Evolutionary conservation across 768 basidiomycete species (phyloP).

Genomic region (Hirschioporus abietinus): DNA sequence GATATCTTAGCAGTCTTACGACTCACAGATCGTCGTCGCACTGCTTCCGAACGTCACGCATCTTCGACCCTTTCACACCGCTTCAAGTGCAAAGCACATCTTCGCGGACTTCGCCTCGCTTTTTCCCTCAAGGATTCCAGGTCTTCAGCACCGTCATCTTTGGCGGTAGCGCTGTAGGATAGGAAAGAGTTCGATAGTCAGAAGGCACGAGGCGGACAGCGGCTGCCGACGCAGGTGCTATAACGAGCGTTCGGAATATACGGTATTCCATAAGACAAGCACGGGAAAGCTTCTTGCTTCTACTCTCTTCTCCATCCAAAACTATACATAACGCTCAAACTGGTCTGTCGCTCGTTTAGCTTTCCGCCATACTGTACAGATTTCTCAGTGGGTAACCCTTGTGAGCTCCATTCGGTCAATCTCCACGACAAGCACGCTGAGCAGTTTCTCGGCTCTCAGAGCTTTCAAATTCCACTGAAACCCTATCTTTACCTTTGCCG

Average conservation of each 20-base stretch:
- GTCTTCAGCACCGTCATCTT: background rate
- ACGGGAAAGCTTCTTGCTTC: background rate
- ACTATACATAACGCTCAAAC: background rate
- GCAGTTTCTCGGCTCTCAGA: background rate
- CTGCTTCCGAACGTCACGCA: background rate
- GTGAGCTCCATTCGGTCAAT: background rate
- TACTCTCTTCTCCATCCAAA: background rate
- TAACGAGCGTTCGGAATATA: background rate
- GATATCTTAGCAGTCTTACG: background rate
- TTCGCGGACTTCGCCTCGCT: background rate
- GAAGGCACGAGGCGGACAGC: background rate
- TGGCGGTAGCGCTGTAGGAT: background rate
- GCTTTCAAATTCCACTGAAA: background rate
- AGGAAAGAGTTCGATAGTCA: background rate
- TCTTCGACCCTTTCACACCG: background rate
- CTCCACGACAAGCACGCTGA: constrained; percentile 1
- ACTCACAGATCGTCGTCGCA: background rate
- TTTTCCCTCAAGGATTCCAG: background rate
- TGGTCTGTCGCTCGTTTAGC: background rate
- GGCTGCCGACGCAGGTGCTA: background rate
- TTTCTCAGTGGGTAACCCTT: background rate
- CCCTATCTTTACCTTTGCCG: background rate
- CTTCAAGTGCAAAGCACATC: background rate
- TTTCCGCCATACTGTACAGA: background rate
- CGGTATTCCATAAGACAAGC: background rate